Conservation (phyloP, 2,329 filamentous ascomycete species). For the Diaporthe australafricana region DNA sequence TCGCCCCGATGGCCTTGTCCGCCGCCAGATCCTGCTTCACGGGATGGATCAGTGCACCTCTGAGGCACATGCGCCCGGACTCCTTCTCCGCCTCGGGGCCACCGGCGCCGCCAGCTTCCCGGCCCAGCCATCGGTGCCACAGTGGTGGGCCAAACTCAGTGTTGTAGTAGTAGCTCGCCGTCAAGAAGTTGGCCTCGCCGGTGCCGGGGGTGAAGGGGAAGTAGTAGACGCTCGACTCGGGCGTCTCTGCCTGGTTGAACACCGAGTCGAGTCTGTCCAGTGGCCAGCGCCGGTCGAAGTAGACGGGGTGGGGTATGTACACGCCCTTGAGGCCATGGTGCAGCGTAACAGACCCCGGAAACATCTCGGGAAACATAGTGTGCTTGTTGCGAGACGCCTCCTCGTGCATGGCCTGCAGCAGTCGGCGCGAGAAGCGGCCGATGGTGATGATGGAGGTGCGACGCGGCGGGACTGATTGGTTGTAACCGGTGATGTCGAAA, state of each 20-base stretch:
- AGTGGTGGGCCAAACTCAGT: conserved; percentile 67
- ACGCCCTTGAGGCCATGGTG: conserved; percentile 84
- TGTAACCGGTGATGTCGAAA: conserved; percentile 76
- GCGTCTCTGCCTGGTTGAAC: conserved; percentile 70
- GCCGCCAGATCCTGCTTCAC: conserved; percentile 59
- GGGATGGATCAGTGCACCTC: conserved; percentile 73
- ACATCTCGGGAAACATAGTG: conserved; percentile 83
- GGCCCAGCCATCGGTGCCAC: conserved; percentile 74
- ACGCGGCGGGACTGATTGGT: conserved; percentile 70
- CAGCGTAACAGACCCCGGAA: conserved; percentile 77
- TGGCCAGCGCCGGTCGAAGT: conserved; percentile 80
- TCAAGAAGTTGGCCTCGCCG: conserved; percentile 67
- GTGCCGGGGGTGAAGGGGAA: conserved; percentile 57
- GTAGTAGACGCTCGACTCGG: conserved; percentile 56
- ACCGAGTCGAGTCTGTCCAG: conserved; percentile 64
- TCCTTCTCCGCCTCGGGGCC: conserved; percentile 53
- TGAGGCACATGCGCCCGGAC: conserved; percentile 70
- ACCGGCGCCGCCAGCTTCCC: conserved; percentile 66
- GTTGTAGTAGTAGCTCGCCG: conserved; percentile 71
- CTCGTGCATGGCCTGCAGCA: conserved; percentile 82
- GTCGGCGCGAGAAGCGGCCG: conserved; percentile 77
- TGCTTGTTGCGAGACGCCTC: conserved; percentile 81
- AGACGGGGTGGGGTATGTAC: conserved; percentile 82
- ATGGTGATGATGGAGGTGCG: conserved; percentile 84
- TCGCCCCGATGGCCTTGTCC: conserved; percentile 36